Base-by-base conservation (phyloP, 768 basidiomycete species). In the Tulasnella sp. region DNA sequence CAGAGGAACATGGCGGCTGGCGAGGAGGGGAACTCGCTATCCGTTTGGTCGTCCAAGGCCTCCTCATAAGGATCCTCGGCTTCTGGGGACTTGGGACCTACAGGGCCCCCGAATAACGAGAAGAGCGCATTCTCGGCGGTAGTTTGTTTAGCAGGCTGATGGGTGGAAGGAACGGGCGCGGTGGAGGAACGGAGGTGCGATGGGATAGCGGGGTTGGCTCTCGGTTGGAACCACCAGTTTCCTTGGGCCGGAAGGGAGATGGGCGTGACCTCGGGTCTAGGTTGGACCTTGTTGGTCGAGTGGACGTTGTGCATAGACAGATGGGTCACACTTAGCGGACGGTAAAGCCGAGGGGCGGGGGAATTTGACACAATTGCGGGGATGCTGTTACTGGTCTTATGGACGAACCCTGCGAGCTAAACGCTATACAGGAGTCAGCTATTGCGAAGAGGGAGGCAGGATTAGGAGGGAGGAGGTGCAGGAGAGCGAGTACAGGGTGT, bases 1-100 rank as follows among this genome's bases (percentile, higher is more conserved):
- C n/a, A n/a, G 40, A 84, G 81, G 81, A 84, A 84, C 12, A 80
- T 77, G 1, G 83, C 82, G 22, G 84, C 84, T 18, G 79, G 82
- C 0, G 80, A 80, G 22, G 50, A 41, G 78, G 81, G 74, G 14
- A 46, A 34, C 6, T 42, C 54, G 12, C 40, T 69, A 42, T 40
- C 48, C 40, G 77, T 37, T 24, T 37, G 34, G 22, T 75, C 74
- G 74, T 75, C 74, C 40, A 75, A 42, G 2, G 74, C 74, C 74
- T 75, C 74, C 74, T 75, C 74, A 48, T 75, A 75, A 16, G 41
- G 74, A 48, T 75, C 74, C n/a, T 42, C 41, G 28, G 9, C 28
- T 28, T 18, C 74, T 8, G 40, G 40, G 7, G 40, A 42, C 46
- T 75, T 75, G 9, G 64, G 64, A 48, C 74, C 74, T 75, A 75